Evolutionary conservation across 2,329 filamentous ascomycete species (phyloP), one percentile per base, ranked within the genome.

Genomic region (Neospermospora avenae): DNA sequence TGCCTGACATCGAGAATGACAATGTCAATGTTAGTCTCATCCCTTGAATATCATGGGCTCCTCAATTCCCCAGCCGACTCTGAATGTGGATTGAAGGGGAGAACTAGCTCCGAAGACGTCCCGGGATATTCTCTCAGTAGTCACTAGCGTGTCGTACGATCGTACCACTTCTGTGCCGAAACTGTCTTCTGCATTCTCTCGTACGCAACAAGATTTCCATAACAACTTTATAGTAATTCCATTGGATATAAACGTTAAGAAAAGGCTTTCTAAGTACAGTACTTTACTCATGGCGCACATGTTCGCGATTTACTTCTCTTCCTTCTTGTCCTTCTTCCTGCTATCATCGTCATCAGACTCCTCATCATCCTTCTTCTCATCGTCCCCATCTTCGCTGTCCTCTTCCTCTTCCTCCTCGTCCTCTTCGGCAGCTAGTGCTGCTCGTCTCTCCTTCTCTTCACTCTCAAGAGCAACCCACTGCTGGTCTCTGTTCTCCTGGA

Each of bases 351-450:
- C 37, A 3, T 35, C 52, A 28, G 58, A 49, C 13, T n/a, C n/a
- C n/a, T 77, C 75, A 0, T 77, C 78, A 0, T 78, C 76, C 2
- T 77, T 76, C 11, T 77, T 74, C 3, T 76, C 74, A 4, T 74
- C 73, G 24, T 61, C 53, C 24, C 61, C 60, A 11, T 62, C 63
- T 7, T 57, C 49, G 20, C 58, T 58, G 16, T 62, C 64, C 3
- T 62, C 60, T 11, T 63, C 59, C 6, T 64, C 58, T 0, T 63
- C 60, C 6, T 56, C 62, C 35, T 68, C 62, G 16, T 65, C 59
- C 13, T 65, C 63, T 41, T 60, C 61, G 18, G 62, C 51, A 20
- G 52, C 60, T 42, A 65, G 25, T 20, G 60, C 49, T 14, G 46
- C 14, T 8, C 58, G 64, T 42, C 65, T 67, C 51, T 69, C 67